phyloP scores from a whole-genome alignment of 805 yeast species.

The Myxozyma udenii region DNA sequence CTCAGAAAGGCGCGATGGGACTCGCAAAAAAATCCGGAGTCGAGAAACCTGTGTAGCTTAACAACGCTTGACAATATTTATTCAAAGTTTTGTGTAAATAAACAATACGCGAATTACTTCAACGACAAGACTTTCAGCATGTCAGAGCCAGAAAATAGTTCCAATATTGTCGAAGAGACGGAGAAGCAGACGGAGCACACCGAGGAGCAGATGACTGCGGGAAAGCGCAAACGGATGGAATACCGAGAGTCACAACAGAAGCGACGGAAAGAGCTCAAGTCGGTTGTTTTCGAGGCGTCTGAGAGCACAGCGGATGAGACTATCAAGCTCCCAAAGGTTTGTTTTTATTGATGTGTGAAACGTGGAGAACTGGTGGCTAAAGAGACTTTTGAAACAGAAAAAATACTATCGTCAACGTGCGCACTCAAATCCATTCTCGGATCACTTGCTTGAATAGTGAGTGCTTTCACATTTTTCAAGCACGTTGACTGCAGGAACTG shows the following conservation, averaged over 20 bases:
- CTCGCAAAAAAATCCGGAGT: too few species aligned
- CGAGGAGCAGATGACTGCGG: not conserved
- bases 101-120: not conserved
- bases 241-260: conserved; percentile 49
- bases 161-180: too few species aligned
- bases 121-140: not conserved
- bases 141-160: not conserved
- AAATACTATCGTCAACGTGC: conserved; percentile 94
- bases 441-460: conserved; percentile 78
- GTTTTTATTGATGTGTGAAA: not conserved
- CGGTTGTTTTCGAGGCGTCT: conserved; percentile 45
- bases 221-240: conserved; percentile 37
- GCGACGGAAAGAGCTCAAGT: conserved; percentile 47
- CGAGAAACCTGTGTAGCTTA: too few species aligned
- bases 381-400: too few species aligned
- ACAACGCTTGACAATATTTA: conserved; percentile 1
- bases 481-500: too few species aligned
- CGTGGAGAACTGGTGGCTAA: too few species aligned
- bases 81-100: not conserved
- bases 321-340: conserved; percentile 22
- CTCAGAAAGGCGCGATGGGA: too few species aligned
- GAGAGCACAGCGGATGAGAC: conserved; percentile 23
- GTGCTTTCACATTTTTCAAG: too few species aligned
- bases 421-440: conserved; percentile 95
- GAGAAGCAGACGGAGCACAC: too few species aligned